Percentiles rank a stretch among this genome's conserved stretches.
These are phyloP conservation scores for Lonicera japonica DNA, from an alignment of 129 eudicot species.

Conservation along the genomic window DNA sequence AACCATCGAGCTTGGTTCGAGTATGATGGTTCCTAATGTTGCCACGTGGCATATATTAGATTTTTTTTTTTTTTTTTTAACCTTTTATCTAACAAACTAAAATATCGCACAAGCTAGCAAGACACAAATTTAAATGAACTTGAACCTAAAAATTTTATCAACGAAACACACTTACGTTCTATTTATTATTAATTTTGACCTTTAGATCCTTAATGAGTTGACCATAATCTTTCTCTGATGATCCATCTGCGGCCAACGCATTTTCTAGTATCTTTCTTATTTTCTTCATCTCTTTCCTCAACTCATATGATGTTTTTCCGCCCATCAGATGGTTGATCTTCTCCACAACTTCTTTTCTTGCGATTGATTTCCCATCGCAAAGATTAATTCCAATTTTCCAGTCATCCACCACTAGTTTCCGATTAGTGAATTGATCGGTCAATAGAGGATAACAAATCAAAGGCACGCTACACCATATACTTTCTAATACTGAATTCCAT, in stretches of 20 bases:
- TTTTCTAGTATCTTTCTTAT: slow-evolving; percentile 34
- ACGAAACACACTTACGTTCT: no score
- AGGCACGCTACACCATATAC: slow-evolving; percentile 56
- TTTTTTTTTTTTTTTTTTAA: no score
- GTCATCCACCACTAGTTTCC: slow-evolving; percentile 66
- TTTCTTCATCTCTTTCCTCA: slow-evolving; percentile 30
- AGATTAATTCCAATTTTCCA: slow-evolving; percentile 67
- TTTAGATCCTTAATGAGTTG: slow-evolving; percentile 30
- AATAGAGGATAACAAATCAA: slow-evolving; percentile 54
- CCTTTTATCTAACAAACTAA: no score
- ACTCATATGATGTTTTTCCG: slow-evolving; percentile 16
- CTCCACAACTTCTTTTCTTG: slow-evolving; percentile 35
- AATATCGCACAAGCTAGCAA: no score
- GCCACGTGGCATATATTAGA: no score
- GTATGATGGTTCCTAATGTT: no score
- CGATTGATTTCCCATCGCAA: slow-evolving; percentile 31
- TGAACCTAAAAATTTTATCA: no score
- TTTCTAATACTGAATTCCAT: slow-evolving; percentile 69
- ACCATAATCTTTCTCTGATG: slow-evolving; percentile 32
- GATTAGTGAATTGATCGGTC: slow-evolving; percentile 59
- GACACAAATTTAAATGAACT: no score
- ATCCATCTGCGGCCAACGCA: slow-evolving; percentile 42
- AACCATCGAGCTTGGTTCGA: no score
- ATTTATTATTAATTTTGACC: slow-evolving; percentile 12
- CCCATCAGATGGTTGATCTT: slow-evolving; percentile 38